phyloP scores from a whole-genome alignment of 2,329 filamentous ascomycete genomes.

The Furcasterigmium furcatum region DNA sequence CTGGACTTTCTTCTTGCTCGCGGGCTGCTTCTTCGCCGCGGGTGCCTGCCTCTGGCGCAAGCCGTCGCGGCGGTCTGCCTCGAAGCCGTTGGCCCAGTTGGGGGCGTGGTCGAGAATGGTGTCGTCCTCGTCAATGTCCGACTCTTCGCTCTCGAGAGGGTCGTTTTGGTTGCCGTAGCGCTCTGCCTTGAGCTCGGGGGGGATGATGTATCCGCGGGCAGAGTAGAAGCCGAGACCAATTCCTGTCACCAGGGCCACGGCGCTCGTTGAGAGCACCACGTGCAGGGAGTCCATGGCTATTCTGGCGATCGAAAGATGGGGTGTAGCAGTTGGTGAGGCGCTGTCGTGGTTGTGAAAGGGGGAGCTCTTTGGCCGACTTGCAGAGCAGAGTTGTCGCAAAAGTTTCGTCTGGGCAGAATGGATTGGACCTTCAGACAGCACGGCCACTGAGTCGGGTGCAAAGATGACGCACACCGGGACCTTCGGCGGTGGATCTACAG shows the following conservation, averaged over 20 bases:
- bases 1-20: slow-evolving; percentile 62
- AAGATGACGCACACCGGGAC: too few species aligned
- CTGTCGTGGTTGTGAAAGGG: too few species aligned
- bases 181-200: slow-evolving; percentile 54
- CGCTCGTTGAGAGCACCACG: slow-evolving; percentile 68
- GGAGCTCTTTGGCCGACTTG: too few species aligned
- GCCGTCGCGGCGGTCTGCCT: slow-evolving; percentile 57
- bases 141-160: slow-evolving; percentile 66
- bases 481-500: neutral
- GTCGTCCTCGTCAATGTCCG: slow-evolving; percentile 61
- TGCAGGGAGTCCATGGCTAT: slow-evolving; percentile 27
- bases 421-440: too few species aligned
- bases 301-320: neutral
- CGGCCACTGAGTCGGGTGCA: too few species aligned
- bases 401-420: too few species aligned
- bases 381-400: neutral
- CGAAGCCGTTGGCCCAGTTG: slow-evolving; percentile 62
- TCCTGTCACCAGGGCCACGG: slow-evolving; percentile 71
- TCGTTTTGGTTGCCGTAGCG: slow-evolving; percentile 53
- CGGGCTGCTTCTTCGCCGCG: slow-evolving; percentile 33
- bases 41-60: slow-evolving; percentile 31
- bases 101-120: slow-evolving; percentile 61
- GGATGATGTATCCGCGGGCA: slow-evolving; percentile 55
- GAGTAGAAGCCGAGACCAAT: slow-evolving; percentile 80
- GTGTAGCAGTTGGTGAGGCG: neutral